A percentile compares a stretch with the other conserved stretches of the same genome.
phyloP scores from a whole-genome alignment of 2,329 filamentous ascomycete genomes.

The Xylariaceae sp. region DNA sequence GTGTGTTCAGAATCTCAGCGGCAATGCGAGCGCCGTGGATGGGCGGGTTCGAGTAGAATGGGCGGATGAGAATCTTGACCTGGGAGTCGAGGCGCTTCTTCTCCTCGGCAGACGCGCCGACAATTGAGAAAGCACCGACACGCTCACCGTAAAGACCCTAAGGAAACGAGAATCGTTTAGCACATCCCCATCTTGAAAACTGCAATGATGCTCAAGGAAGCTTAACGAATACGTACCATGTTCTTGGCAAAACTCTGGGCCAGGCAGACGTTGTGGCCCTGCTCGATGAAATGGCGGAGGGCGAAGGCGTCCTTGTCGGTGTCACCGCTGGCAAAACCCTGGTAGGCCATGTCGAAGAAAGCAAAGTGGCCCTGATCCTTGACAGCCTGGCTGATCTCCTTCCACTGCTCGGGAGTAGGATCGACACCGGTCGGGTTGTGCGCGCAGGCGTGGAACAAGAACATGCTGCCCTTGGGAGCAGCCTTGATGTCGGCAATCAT shows the following conservation, averaged over 20 bases:
- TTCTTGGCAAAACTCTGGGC: conserved; percentile 98
- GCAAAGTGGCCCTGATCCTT: conserved; percentile 84
- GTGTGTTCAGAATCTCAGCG: conserved; percentile 82
- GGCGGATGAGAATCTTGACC: conserved; percentile 95
- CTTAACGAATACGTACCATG: conserved; percentile 60
- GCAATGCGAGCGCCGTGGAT: conserved; percentile 95
- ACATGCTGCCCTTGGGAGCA: conserved; percentile 78
- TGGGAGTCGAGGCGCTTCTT: conserved; percentile 95
- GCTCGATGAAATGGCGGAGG: conserved; percentile 83
- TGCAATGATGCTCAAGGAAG: neutral
- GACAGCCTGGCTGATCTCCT: conserved; percentile 78
- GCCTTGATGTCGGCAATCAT: conserved; percentile 85
- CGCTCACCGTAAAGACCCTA: conserved; percentile 97
- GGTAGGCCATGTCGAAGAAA: conserved; percentile 99
- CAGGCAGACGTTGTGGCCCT: conserved; percentile 84
- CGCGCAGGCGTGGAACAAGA: conserved; percentile 93
- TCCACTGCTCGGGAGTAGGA: conserved; percentile 88
- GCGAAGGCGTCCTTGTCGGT: conserved; percentile 91
- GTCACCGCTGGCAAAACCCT: conserved; percentile 92
- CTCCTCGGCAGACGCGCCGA: conserved; percentile 79
- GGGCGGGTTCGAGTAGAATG: conserved; percentile 96
- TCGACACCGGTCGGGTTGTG: conserved; percentile 98
- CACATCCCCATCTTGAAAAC: no score
- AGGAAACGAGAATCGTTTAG: neutral
- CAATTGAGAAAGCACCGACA: conserved; percentile 92